Evolutionary conservation across 768 basidiomycete genomes (phyloP).

Genomic region (Leucosporidium yakuticum): DNA sequence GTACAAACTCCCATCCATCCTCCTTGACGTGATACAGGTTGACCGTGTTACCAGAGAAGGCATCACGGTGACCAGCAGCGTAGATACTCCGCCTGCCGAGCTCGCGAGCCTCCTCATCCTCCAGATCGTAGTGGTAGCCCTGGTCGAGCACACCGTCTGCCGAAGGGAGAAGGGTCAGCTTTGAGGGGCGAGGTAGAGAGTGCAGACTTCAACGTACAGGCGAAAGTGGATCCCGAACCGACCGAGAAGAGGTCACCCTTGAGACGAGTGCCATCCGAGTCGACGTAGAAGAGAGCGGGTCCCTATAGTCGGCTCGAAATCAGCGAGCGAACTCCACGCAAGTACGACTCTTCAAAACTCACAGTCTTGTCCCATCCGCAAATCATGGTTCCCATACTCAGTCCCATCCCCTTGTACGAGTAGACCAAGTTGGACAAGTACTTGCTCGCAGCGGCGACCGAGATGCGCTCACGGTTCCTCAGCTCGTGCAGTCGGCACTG

Average conservation of each 20-base stretch:
- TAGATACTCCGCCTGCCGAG: slow-evolving; percentile 89
- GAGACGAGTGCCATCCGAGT: slow-evolving; percentile 89
- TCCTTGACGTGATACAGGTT: slow-evolving; percentile 95
- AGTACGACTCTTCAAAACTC: slow-evolving; percentile 94
- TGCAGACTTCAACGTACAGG: slow-evolving; percentile 75
- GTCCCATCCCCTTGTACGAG: slow-evolving; percentile 96
- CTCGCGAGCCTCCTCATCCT: slow-evolving; percentile 89
- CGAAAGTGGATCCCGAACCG: slow-evolving; percentile 94
- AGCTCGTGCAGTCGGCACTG: slow-evolving; percentile 96
- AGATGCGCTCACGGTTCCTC: slow-evolving; percentile 89
- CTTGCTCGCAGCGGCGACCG: slow-evolving; percentile 97
- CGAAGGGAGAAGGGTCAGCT: slow-evolving; percentile 39
- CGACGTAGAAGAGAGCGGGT: slow-evolving; percentile 92
- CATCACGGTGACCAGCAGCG: slow-evolving; percentile 93
- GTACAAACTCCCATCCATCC: slow-evolving; percentile 92
- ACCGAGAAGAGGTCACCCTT: slow-evolving; percentile 98
- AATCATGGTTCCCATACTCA: slow-evolving; percentile 99
- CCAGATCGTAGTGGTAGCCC: slow-evolving; percentile 81
- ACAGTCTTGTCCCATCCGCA: slow-evolving; percentile 99
- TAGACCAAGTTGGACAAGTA: slow-evolving; percentile 96
- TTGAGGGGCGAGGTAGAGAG: slow-evolving; percentile 46
- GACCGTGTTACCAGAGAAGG: slow-evolving; percentile 90
- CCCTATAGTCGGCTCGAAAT: slow-evolving; percentile 51
- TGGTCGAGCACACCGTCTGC: slow-evolving; percentile 85
- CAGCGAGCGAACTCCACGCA: background rate